Conservation (phyloP, 139 green algal genomes). For the Closterium sp. region DNA sequence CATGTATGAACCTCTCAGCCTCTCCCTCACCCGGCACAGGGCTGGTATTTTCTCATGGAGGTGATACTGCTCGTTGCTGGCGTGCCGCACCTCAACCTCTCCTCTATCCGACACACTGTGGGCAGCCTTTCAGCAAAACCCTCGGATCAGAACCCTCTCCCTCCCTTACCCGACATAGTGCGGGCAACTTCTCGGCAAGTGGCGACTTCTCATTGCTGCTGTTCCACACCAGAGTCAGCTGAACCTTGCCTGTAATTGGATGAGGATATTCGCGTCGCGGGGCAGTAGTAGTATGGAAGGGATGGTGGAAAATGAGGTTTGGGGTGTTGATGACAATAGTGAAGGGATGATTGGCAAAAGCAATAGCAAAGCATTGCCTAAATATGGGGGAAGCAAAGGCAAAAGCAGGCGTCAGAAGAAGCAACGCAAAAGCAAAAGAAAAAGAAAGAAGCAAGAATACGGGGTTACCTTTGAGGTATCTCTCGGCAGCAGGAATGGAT, state of each 20-base stretch:
- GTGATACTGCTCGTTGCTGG: neutral
- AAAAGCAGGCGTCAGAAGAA: neutral
- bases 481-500: neutral
- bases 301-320: too few relatives aligned
- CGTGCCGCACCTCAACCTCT: neutral
- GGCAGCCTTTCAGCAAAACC: too few relatives aligned
- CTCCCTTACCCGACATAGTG: too few relatives aligned
- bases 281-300: too few relatives aligned
- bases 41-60: neutral
- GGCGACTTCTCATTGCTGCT: constrained; percentile 28
- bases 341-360: too few relatives aligned
- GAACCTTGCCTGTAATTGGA: constrained; percentile 33
- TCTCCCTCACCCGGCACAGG: neutral
- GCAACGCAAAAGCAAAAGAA: neutral
- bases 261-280: too few relatives aligned
- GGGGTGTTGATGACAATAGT: too few relatives aligned
- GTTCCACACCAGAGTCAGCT: constrained; percentile 50
- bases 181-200: neutral
- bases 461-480: neutral
- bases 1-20: too few relatives aligned
- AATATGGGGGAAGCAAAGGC: neutral
- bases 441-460: neutral
- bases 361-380: too few relatives aligned
- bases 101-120: too few relatives aligned
- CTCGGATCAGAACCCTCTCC: too few relatives aligned